Base-by-base conservation (phyloP, 2,329 filamentous ascomycete genomes). In the Hymenotorrendiella dingleyae region DNA sequence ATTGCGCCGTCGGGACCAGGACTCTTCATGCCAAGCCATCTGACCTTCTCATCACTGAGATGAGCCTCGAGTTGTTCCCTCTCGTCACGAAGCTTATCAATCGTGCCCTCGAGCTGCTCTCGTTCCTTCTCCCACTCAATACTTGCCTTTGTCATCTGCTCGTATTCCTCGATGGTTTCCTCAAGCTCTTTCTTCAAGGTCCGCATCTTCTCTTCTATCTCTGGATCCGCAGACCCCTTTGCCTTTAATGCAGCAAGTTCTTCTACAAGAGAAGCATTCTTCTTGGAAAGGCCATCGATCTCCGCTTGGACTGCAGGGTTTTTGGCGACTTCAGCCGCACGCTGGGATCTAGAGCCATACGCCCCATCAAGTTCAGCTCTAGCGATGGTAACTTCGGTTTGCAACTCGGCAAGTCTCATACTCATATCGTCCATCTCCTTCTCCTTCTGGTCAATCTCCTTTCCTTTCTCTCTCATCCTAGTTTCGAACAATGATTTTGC, bases 311-410 rank as follows among this genome's bases (percentile, higher is more conserved):
- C 69, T 17, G 68, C 69, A 3, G 73, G 74, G 37, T 78, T 77
- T 35, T 70, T 67, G 8, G 76, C 76, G 9, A 74, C 74, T 59
- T 83, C 79, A n/a, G 79, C 81, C 10, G 80, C 80, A 23, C 82
- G 76, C 59, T 86, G 72, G 8, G 79, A 75, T 39, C 82, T 72
- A n/a, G 73, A 77, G 29, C 93, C 93, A 60, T 97, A 96, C 60
- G 94, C 94, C 49, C 88, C 88, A 56, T 95, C 93, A 20, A 97
- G 85, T 63, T 97, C 91, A 40, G 90, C 87, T 58, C 81, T 79
- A 20, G 86, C 88, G 53, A 97, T 83, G n/a, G 91, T 94, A 30
- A 97, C 75, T 68, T 97, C 82, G 2, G 82, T 86, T 26, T 80
- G 80, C 5, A 83, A 68, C 40, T 77, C 71, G 3, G 83, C 79